Evolutionary conservation across 2,329 filamentous ascomycete species (phyloP).

Genomic region (Fusarium sp.): DNA sequence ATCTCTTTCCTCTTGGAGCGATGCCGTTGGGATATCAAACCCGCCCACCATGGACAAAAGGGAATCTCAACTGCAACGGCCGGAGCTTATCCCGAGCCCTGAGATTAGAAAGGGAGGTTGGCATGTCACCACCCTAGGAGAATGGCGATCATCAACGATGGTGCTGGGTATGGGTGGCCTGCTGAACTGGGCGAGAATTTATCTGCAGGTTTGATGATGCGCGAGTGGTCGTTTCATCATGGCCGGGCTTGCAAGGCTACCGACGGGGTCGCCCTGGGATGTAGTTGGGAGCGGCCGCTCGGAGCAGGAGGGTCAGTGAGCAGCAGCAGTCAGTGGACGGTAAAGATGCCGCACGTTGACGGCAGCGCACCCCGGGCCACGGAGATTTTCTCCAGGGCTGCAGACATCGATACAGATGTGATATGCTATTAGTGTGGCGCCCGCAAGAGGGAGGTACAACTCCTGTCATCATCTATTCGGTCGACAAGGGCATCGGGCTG

Average conservation of each 20-base stretch:
- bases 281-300: slow-evolving; percentile 33
- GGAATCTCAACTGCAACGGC: neutral
- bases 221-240: slow-evolving; percentile 32
- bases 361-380: slow-evolving; percentile 13
- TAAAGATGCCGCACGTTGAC: slow-evolving; percentile 9
- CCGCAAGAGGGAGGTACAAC: slow-evolving; percentile 8
- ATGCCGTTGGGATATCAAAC: slow-evolving; percentile 18
- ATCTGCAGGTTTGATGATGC: slow-evolving; percentile 12
- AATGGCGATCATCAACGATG: slow-evolving; percentile 19
- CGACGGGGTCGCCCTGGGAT: slow-evolving; percentile 14
- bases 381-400: slow-evolving; percentile 32
- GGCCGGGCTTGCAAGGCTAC: slow-evolving; percentile 30
- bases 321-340: neutral
- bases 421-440: slow-evolving; percentile 14
- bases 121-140: slow-evolving; percentile 24
- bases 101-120: slow-evolving; percentile 33
- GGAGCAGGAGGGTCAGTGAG: slow-evolving; percentile 13
- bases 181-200: slow-evolving; percentile 8
- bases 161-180: slow-evolving; percentile 6
- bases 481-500: slow-evolving; percentile 23
- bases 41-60: slow-evolving; percentile 11
- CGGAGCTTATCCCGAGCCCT: slow-evolving; percentile 16
- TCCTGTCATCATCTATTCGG: slow-evolving; percentile 13
- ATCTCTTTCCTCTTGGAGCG: slow-evolving; percentile 16
- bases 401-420: slow-evolving; percentile 26